Evolutionary conservation across 1,284 basidiomycete species (phyloP).

Genomic region (Fistulina hepatica): DNA sequence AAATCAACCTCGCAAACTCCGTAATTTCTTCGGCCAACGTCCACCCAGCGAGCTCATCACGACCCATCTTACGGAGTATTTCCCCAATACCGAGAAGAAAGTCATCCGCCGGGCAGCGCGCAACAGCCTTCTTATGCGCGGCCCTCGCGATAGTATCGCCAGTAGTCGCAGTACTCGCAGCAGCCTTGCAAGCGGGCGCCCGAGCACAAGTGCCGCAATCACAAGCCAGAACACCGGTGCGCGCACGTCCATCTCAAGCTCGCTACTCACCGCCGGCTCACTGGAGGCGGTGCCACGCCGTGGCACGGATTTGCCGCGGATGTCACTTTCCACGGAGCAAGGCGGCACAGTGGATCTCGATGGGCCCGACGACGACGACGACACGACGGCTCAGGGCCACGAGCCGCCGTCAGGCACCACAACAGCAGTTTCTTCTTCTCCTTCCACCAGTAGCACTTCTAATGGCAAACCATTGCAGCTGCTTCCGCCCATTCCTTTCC

Average conservation of each 20-base stretch:
- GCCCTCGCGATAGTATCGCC: conserved; percentile 37
- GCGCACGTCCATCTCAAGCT: conserved; percentile 39
- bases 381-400: too few species aligned
- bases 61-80: conserved; percentile 92
- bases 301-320: conserved; percentile 48
- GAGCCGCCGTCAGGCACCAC: too few species aligned
- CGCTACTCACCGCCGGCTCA: conserved; percentile 24
- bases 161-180: conserved; percentile 59
- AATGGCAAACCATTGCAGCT: conserved; percentile 40
- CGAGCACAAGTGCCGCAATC: conserved; percentile 33
- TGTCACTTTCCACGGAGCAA: conserved; percentile 65
- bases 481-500: conserved; percentile 73
- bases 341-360: conserved; percentile 48
- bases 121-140: conserved; percentile 66
- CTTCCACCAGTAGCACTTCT: too few species aligned
- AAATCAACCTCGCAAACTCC: conserved; percentile 61
- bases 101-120: conserved; percentile 76
- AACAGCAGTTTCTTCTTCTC: too few species aligned
- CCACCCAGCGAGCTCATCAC: conserved; percentile 96
- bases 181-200: conserved; percentile 46
- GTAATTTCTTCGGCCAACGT: conserved; percentile 97
- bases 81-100: conserved; percentile 88
- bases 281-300: too few species aligned
- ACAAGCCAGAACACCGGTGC: conserved; percentile 15
- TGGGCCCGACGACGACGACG: conserved; percentile 19